Percentiles rank a stretch among this genome's conserved stretches.
These are phyloP conservation scores for Penicillium expansum DNA, from an alignment of 2,329 filamentous ascomycete species.

Conservation along the genomic window DNA sequence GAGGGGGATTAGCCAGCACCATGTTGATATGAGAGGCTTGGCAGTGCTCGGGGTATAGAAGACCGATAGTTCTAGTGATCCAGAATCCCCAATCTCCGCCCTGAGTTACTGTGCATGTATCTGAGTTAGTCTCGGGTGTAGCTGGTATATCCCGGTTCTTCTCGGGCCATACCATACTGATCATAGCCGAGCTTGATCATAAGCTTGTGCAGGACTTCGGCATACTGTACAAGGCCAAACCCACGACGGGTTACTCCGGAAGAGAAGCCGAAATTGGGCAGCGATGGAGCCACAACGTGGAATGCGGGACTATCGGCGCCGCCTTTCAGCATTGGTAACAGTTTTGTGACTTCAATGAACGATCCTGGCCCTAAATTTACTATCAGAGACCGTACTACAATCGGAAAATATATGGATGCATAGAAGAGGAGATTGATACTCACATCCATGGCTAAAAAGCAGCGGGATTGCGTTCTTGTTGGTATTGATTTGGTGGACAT, in stretches of 20 bases:
- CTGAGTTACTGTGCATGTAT: constrained; percentile 44
- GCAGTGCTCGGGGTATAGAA: constrained; percentile 57
- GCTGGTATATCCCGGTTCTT: background rate
- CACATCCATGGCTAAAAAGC: constrained; percentile 65
- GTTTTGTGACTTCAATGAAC: constrained; percentile 55
- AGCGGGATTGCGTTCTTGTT: constrained; percentile 60
- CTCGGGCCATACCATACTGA: constrained; percentile 48
- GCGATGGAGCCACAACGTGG: constrained; percentile 53
- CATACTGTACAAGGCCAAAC: constrained; percentile 61
- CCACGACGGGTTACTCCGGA: constrained; percentile 45
- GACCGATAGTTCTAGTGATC: constrained; percentile 61
- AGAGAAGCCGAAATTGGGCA: constrained; percentile 58
- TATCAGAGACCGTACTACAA: background rate
- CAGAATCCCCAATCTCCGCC: constrained; percentile 69
- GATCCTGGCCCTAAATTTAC: constrained; percentile 56
- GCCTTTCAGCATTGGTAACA: constrained; percentile 46
- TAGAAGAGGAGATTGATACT: constrained; percentile 5
- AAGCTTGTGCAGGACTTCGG: constrained; percentile 63
- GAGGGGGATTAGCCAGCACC: constrained; percentile 49
- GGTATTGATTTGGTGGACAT: constrained; percentile 57
- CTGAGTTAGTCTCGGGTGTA: background rate
- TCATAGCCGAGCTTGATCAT: constrained; percentile 67
- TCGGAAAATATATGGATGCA: background rate
- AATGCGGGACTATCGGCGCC: constrained; percentile 46
- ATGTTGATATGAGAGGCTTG: constrained; percentile 64